Evolutionary conservation across 2,329 filamentous ascomycete species (phyloP).

Genomic region (Stemphylium beticola): DNA sequence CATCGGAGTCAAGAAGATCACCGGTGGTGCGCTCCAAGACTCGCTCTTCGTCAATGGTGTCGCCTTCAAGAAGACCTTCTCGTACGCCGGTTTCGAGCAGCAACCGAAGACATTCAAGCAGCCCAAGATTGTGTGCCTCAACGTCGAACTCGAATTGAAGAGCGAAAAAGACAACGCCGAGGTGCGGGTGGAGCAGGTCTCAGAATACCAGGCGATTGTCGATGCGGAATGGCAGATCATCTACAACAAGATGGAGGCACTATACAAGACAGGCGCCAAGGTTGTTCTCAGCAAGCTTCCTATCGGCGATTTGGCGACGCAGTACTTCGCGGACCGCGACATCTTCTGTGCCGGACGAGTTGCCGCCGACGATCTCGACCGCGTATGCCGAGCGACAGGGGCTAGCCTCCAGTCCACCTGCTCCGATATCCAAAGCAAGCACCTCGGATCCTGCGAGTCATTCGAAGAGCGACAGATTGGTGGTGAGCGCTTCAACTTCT

Average conservation of each 20-base stretch:
- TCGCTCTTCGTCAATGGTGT: conserved; percentile 97
- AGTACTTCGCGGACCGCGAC: conserved; percentile 96
- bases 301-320: conserved; percentile 95
- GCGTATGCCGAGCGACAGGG: conserved; percentile 92
- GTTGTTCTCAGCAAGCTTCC: conserved; percentile 96
- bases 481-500: conserved; percentile 97
- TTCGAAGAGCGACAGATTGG: conserved; percentile 98
- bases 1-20: conserved; percentile 98
- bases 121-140: conserved; percentile 96
- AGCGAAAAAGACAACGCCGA: conserved; percentile 99
- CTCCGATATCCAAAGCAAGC: conserved; percentile 87
- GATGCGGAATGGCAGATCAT: conserved; percentile 99
- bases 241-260: conserved; percentile 96
- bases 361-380: conserved; percentile 88
- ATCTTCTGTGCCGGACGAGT: conserved; percentile 98
- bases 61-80: conserved; percentile 99
- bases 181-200: conserved; percentile 96
- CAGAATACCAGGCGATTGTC: conserved; percentile 98
- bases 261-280: conserved; percentile 93
- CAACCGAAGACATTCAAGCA: conserved; percentile 95
- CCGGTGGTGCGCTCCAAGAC: conserved; percentile 92
- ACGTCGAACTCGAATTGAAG: conserved; percentile 98
- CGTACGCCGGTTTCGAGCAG: conserved; percentile 98
- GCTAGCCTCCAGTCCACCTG: conserved; percentile 94
- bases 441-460: conserved; percentile 85